Conservation (phyloP, 2,329 filamentous ascomycete species). For the Nakataea oryzae region DNA sequence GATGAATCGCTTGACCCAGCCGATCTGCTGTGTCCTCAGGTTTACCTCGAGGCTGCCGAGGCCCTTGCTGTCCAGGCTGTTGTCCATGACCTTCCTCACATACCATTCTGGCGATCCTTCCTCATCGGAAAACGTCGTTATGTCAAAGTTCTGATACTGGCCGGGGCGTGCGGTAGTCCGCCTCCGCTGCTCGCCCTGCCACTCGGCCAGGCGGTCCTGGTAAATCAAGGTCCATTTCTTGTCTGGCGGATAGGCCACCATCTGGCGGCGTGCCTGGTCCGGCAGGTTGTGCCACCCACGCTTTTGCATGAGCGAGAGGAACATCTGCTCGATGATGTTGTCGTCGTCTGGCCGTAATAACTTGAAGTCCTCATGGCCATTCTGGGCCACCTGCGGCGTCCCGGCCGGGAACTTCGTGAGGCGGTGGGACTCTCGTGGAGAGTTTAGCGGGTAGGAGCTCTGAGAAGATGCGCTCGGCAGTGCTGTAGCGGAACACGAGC, state of each 20-base stretch:
- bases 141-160: constrained; percentile 57
- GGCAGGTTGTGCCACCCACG: constrained; percentile 95
- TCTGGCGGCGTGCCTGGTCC: constrained; percentile 87
- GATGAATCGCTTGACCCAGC: constrained; percentile 93
- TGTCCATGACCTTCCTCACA: constrained; percentile 92
- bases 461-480: constrained; percentile 46
- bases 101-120: constrained; percentile 98
- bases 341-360: constrained; percentile 71
- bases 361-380: constrained; percentile 39
- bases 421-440: constrained; percentile 45
- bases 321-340: constrained; percentile 79
- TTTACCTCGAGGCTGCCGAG: constrained; percentile 91
- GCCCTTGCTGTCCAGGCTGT: constrained; percentile 83
- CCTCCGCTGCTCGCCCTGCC: constrained; percentile 88
- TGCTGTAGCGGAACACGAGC: constrained; percentile 41
- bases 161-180: constrained; percentile 63
- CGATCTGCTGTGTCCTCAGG: constrained; percentile 89
- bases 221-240: constrained; percentile 98
- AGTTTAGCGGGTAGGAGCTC: constrained; percentile 39
- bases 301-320: constrained; percentile 91
- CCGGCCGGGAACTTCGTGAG: constrained; percentile 40
- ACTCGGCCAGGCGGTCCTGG: constrained; percentile 87
- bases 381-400: constrained; percentile 16
- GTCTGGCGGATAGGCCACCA: constrained; percentile 85
- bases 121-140: constrained; percentile 75